Base-by-base conservation (phyloP, 1,284 basidiomycete species). In the Pascua sp. region DNA sequence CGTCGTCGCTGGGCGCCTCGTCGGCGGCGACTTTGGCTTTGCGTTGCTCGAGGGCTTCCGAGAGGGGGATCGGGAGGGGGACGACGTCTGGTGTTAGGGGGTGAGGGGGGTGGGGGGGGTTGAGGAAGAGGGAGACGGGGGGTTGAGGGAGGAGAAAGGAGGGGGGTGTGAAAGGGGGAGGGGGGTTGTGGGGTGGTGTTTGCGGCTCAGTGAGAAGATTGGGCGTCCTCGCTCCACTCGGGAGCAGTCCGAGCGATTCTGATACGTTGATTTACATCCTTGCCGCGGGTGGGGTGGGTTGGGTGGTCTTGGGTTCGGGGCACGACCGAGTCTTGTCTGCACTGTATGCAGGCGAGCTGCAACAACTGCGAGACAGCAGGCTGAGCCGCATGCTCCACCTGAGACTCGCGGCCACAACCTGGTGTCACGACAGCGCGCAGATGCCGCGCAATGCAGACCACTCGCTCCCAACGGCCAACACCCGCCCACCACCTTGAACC, bases 161-260 rank as follows among this genome's bases (percentile, higher is more conserved):
- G 24, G 24, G 24, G 24, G 24, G 24, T n/a, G n/a, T n/a, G n/a
- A n/a, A n/a, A n/a, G 16, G 12, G 24, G 9, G 51, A 40, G 17
- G 38, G 24, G 17, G 38, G 36, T 42, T 39, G 45, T 45, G 24
- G 3, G 24, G 7, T 32, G 3, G 24, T 32, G 24, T 32, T 32
- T 32, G 24, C 24, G 24, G 58, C 55, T 75, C 74, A 76, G 74
- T 65, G 69, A 75, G 74, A 76, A 76, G 70, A 76, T 76, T 75
- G 58, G 50, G 53, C 56, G 59, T 68, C 68, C 56, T 67, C 38
- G 49, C 47, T 51, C 41, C 38, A n/a, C 37, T 24, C 38, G 43
- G 50, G 24, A 59, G 57, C 58, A 49, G 45, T 63, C 65, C 56
- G 59, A 50, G 51, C 52, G 66, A 67, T 64, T 63, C 58, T 68